A percentile compares a stretch with the other conserved stretches of the same genome.
Evolutionary conservation across 2,329 filamentous ascomycete species (phyloP).

Genomic region (Chrysoporthe austroafricana): DNA sequence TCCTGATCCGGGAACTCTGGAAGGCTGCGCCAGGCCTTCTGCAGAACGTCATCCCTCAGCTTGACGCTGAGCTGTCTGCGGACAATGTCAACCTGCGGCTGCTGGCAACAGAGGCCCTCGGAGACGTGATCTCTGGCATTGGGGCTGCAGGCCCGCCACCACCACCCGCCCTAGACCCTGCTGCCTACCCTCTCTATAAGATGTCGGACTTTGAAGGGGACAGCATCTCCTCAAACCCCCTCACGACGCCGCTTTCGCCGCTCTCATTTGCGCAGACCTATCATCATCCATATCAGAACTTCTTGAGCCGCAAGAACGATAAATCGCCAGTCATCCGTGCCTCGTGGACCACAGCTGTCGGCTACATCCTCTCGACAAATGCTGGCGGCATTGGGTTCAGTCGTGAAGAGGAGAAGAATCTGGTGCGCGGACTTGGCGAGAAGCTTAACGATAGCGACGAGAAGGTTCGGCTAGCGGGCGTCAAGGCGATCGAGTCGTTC

Average conservation of each 20-base stretch:
- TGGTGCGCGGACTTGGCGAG: conserved; percentile 75
- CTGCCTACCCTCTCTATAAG: conserved; percentile 79
- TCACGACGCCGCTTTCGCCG: conserved; percentile 83
- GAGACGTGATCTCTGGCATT: conserved; percentile 92
- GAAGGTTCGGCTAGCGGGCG: conserved; percentile 85
- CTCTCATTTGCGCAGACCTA: conserved; percentile 89
- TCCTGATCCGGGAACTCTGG: conserved; percentile 90
- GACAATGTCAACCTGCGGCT: conserved; percentile 86
- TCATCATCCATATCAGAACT: conserved; percentile 77
- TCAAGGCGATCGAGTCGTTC: conserved; percentile 81
- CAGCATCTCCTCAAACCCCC: conserved; percentile 59
- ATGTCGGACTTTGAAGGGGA: conserved; percentile 60
- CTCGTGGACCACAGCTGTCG: conserved; percentile 82
- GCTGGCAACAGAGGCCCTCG: conserved; percentile 90
- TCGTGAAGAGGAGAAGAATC: conserved; percentile 75
- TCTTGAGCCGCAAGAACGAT: conserved; percentile 83
- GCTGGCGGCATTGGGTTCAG: conserved; percentile 88
- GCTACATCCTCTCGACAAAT: conserved; percentile 86
- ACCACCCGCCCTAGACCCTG: conserved; percentile 72
- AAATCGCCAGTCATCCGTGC: conserved; percentile 81
- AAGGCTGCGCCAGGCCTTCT: conserved; percentile 85
- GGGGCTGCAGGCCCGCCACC: conserved; percentile 86
- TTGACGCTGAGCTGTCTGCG: conserved; percentile 88
- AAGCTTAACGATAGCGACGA: conserved; percentile 90
- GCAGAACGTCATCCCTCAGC: conserved; percentile 89